A percentile compares a stretch with the other conserved stretches of the same genome.
Conservation (phyloP, 768 basidiomycete species). For the Lactarius deliciosus region DNA sequence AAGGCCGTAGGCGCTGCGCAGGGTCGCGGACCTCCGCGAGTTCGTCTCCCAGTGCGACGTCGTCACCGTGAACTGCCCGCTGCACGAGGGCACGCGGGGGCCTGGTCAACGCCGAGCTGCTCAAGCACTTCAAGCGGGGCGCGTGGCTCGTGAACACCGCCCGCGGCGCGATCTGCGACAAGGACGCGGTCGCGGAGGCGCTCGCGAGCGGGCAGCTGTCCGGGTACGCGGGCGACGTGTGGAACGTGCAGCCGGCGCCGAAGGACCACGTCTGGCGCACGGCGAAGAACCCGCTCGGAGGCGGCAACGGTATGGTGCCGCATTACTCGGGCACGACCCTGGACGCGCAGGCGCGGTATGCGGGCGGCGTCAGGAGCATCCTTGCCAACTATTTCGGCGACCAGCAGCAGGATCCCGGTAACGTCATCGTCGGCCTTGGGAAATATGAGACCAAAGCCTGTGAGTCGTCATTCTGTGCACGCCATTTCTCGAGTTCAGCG, state of each 20-base stretch:
- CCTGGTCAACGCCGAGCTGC: slow-evolving; percentile 76
- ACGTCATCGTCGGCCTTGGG: slow-evolving; percentile 68
- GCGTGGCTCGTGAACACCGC: slow-evolving; percentile 93
- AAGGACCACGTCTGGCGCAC: slow-evolving; percentile 84
- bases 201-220: slow-evolving; percentile 71
- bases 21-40: slow-evolving; percentile 71
- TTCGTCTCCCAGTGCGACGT: slow-evolving; percentile 60
- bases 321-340: slow-evolving; percentile 88
- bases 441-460: slow-evolving; percentile 48
- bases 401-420: slow-evolving; percentile 70
- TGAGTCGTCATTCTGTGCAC: slow-evolving; percentile 34
- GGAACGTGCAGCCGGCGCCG: slow-evolving; percentile 87
- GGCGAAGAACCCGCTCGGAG: slow-evolving; percentile 75
- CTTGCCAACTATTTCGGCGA: slow-evolving; percentile 64
- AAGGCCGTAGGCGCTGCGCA: slow-evolving; percentile 66
- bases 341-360: slow-evolving; percentile 88
- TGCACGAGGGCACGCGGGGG: slow-evolving; percentile 81
- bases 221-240: slow-evolving; percentile 64
- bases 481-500: not conserved
- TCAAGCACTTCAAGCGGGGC: slow-evolving; percentile 83
- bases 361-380: slow-evolving; percentile 66
- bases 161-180: slow-evolving; percentile 88
- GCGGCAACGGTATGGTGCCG: slow-evolving; percentile 88
- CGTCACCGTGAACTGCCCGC: slow-evolving; percentile 83
- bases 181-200: slow-evolving; percentile 75